Evolutionary conservation across 345 rosid species (phyloP).

Genomic region (Combretum micranthum): DNA sequence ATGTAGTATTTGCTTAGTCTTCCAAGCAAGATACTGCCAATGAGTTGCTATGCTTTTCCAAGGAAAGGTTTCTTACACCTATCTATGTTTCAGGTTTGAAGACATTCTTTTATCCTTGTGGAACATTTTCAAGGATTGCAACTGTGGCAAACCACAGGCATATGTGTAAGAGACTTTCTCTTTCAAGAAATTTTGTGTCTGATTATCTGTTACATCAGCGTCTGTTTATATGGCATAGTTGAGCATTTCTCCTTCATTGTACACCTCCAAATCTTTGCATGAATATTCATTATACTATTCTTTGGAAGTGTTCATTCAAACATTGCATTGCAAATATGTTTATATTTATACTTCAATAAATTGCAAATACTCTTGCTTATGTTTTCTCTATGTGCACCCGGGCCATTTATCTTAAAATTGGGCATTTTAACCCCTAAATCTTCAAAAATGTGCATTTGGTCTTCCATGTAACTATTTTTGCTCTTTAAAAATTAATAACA

Average conservation of each 20-base stretch:
- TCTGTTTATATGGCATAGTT: background rate
- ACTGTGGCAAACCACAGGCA: slow-evolving; percentile 75
- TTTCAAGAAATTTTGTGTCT: too few relatives aligned
- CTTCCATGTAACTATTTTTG: too few relatives aligned
- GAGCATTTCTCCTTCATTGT: background rate
- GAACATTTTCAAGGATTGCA: slow-evolving; percentile 79
- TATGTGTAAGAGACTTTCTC: slow-evolving; percentile 55
- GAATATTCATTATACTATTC: too few relatives aligned
- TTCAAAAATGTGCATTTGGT: too few relatives aligned
- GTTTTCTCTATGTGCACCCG: too few relatives aligned
- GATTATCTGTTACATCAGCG: background rate
- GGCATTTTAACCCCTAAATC: too few relatives aligned
- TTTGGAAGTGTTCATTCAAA: background rate
- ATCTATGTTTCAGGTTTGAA: slow-evolving; percentile 48
- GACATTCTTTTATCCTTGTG: slow-evolving; percentile 88
- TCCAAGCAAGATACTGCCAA: background rate
- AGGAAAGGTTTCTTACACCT: background rate
- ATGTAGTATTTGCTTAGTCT: background rate
- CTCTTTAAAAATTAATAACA: too few relatives aligned
- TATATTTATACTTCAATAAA: too few relatives aligned
- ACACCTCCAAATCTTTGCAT: background rate
- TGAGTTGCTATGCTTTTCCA: background rate
- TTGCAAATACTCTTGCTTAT: too few relatives aligned
- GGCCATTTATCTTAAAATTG: too few relatives aligned
- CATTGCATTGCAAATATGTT: background rate